Evolutionary conservation across 805 yeast species (phyloP), one percentile per base, ranked within the genome.

Genomic region (Blastobotrys chiropterorum): DNA sequence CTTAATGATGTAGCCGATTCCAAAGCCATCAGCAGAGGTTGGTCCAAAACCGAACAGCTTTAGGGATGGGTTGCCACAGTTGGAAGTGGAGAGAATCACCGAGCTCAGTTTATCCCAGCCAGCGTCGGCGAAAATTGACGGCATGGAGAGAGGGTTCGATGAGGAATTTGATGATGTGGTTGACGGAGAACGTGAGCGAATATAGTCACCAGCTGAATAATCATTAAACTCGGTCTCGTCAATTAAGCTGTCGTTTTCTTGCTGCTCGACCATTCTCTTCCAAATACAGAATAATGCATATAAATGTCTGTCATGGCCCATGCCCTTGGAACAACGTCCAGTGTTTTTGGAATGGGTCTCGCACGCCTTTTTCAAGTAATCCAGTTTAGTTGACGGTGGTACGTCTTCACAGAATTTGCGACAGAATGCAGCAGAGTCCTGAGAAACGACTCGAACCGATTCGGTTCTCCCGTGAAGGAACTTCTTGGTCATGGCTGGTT

Each of bases 401-500:
- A 80, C 75, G 47, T 79, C 74, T 62, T 87, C 94, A 65, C 92
- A 86, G 65, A 90, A 85, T 57, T 87, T 85, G 52, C 95, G 80
- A 15, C 88, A 95, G 70, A 89, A 90, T 45, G 78, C 74, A 62
- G 86, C 86, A 0, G 94, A 84, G 64, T 88, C 88, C 59, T 79
- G 74, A 4, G 92, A 82, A 3, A 90, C 97, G 0, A 95, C 79
- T 62, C 97, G 76, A 51, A 90, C 82, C 2, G 96, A 95, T 68
- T 90, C 97, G 1, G 97, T 90, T 66, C 97, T 78, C 8, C 97
- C 97, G 64, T 90, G 96, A 56, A 84, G 76, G 65, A 83, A 90
- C 53, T 73, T 74, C 67, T 90, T 90, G 2, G 97, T 90, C 97
- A 90, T 90, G 6, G 96, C 96, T 1, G 97, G 97, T 70, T 90